Conservation (phyloP, 208 protist genomes). For the Borovskyia barvae region DNA sequence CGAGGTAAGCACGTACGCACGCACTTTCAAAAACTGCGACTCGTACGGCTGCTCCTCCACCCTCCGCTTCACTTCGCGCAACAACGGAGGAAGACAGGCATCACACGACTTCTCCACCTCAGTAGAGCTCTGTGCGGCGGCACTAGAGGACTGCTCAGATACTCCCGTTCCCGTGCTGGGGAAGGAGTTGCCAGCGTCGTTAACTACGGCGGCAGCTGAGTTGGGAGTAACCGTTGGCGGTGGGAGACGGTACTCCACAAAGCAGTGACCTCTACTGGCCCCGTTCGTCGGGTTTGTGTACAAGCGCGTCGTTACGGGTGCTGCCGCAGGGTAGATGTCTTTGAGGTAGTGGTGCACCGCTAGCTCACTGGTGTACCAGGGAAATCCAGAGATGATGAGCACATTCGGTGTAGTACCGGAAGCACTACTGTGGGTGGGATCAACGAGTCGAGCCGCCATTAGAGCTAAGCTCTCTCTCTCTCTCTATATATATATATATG, state of each 20-base stretch:
- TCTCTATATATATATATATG: neutral
- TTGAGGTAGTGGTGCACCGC: slow-evolving; percentile 50
- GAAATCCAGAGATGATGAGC: slow-evolving; percentile 66
- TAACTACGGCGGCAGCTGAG: neutral
- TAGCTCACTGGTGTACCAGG: slow-evolving; percentile 72
- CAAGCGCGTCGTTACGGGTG: slow-evolving; percentile 58
- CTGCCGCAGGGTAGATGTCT: slow-evolving; percentile 31
- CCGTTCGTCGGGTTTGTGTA: slow-evolving; percentile 83
- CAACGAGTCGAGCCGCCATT: slow-evolving; percentile 26
- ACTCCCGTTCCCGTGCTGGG: neutral
- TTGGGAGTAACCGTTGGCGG: no score
- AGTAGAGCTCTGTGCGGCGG: slow-evolving; percentile 3
- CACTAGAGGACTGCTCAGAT: neutral
- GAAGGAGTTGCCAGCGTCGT: neutral
- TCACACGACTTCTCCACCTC: slow-evolving; percentile 7
- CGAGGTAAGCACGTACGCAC: slow-evolving; percentile 57
- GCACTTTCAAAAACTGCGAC: slow-evolving; percentile 24
- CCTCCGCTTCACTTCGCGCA: slow-evolving; percentile 36
- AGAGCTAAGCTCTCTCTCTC: neutral
- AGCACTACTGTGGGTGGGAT: slow-evolving; percentile 14
- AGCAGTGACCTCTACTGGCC: slow-evolving; percentile 69
- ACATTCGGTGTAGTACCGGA: slow-evolving; percentile 38
- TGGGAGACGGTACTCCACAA: slow-evolving; percentile 67
- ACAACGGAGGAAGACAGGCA: slow-evolving; percentile 11
- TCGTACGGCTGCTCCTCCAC: slow-evolving; percentile 61